Conservation (phyloP, 2,329 filamentous ascomycete species). For the Neonectria sp. region DNA sequence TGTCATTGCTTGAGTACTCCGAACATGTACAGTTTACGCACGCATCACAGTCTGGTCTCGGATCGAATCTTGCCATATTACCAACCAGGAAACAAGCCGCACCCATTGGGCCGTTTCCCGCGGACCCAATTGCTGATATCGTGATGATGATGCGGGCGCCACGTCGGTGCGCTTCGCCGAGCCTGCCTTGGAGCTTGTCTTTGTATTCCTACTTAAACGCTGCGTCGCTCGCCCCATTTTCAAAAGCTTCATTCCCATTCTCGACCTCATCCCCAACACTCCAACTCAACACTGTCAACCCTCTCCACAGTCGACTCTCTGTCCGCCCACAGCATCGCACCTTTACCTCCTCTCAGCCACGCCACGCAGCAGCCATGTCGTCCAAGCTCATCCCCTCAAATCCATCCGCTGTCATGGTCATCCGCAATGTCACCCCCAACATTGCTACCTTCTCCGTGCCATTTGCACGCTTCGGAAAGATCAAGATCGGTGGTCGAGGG, state of each 20-base stretch:
- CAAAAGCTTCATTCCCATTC: background rate
- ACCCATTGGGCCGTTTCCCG: background rate
- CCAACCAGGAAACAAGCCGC: slow-evolving; percentile 1
- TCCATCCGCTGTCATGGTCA: slow-evolving; percentile 89
- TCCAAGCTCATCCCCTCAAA: slow-evolving; percentile 77
- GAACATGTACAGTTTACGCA: background rate
- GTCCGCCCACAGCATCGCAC: slow-evolving; percentile 9
- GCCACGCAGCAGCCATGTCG: slow-evolving; percentile 63
- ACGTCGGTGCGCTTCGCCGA: slow-evolving; percentile 26
- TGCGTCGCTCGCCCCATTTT: background rate
- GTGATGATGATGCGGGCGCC: slow-evolving; percentile 7
- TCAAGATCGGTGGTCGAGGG: slow-evolving; percentile 89
- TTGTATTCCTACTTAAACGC: slow-evolving; percentile 14
- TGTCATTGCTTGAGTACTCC: slow-evolving; percentile 9
- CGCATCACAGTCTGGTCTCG: background rate
- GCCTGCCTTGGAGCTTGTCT: background rate
- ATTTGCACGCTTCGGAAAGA: slow-evolving; percentile 83
- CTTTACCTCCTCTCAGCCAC: slow-evolving; percentile 32
- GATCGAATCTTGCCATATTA: slow-evolving; percentile 11
- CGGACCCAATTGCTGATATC: background rate
- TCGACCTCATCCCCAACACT: slow-evolving; percentile 4
- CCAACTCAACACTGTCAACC: background rate
- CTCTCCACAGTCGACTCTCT: background rate
- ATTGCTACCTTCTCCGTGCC: slow-evolving; percentile 86
- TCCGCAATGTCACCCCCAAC: slow-evolving; percentile 85